These are phyloP conservation scores for Diddensiella caesifluorescens DNA, from an alignment of 805 yeast species.

Conservation along the genomic window DNA sequence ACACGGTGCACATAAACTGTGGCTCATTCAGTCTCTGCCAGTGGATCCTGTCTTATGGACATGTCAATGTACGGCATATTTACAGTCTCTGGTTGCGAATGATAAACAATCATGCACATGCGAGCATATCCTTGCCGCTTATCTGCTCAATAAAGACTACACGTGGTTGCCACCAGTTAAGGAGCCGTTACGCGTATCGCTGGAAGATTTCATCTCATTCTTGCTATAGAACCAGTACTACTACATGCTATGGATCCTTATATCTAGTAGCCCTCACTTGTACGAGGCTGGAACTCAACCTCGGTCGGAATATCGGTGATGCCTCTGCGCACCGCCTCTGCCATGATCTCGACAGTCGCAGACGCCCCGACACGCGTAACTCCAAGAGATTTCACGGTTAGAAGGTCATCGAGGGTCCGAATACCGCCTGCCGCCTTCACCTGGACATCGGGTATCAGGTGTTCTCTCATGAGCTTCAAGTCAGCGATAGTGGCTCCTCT, in stretches of 20 bases:
- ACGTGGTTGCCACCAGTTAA: neutral
- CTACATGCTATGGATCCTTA: no score
- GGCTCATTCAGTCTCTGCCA: slow-evolving; percentile 1
- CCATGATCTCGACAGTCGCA: slow-evolving; percentile 2
- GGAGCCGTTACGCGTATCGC: neutral
- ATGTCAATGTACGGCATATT: slow-evolving; percentile 21
- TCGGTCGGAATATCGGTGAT: neutral
- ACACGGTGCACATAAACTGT: no score
- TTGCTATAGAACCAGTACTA: no score
- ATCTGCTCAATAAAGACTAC: slow-evolving; percentile 7
- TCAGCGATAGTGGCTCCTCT: slow-evolving; percentile 1
- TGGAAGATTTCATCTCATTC: no score
- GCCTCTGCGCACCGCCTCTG: slow-evolving; percentile 3
- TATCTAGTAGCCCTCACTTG: slow-evolving; percentile 35
- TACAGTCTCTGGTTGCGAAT: slow-evolving; percentile 1
- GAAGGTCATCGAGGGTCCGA: slow-evolving; percentile 3
- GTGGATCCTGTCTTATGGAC: slow-evolving; percentile 19
- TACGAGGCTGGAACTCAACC: neutral
- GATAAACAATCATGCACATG: slow-evolving; percentile 17
- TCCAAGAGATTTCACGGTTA: slow-evolving; percentile 1
- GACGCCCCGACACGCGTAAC: slow-evolving; percentile 1
- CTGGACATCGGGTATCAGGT: slow-evolving; percentile 1
- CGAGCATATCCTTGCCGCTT: slow-evolving; percentile 22
- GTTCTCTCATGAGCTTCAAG: slow-evolving; percentile 1
- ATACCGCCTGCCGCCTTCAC: slow-evolving; percentile 4